A percentile compares a stretch with the other conserved stretches of the same genome.
Conservation (phyloP, 176 grass and related monocot species). For the Bolboschoenus planiculmis region DNA sequence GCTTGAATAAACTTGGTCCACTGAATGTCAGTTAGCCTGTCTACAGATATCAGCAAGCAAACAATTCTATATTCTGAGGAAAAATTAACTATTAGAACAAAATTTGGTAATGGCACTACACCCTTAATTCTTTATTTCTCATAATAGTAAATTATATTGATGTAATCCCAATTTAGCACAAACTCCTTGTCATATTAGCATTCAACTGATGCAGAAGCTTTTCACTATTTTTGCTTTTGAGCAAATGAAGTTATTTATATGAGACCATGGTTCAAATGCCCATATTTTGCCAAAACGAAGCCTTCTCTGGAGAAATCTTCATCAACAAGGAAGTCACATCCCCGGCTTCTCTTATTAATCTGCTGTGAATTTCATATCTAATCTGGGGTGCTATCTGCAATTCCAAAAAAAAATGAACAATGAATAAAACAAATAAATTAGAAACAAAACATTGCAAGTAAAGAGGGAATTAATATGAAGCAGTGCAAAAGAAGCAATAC, state of each 20-base stretch:
- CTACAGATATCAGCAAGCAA: background rate
- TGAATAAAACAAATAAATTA: background rate
- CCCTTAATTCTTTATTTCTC: background rate
- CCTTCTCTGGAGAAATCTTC: conserved; percentile 16
- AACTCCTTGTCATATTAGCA: background rate
- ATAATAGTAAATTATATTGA: background rate
- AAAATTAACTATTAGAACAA: background rate
- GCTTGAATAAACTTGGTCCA: background rate
- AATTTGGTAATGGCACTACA: background rate
- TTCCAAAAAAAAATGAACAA: background rate
- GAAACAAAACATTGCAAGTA: background rate
- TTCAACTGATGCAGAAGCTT: background rate
- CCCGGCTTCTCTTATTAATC: conserved; percentile 11
- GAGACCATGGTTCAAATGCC: background rate
- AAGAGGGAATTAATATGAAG: background rate
- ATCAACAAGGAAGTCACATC: conserved; percentile 18
- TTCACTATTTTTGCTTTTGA: background rate
- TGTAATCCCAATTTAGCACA: background rate
- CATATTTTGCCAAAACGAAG: conserved; percentile 16
- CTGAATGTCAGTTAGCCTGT: background rate
- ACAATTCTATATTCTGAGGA: background rate
- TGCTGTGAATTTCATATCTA: background rate
- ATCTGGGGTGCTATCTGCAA: conserved; percentile 7
- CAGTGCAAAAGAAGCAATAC: background rate
- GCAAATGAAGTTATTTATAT: background rate